Percentiles rank a stretch among this genome's conserved stretches.
Evolutionary conservation across 768 basidiomycete genomes (phyloP).

Genomic region (Cyclocybe aegerita): DNA sequence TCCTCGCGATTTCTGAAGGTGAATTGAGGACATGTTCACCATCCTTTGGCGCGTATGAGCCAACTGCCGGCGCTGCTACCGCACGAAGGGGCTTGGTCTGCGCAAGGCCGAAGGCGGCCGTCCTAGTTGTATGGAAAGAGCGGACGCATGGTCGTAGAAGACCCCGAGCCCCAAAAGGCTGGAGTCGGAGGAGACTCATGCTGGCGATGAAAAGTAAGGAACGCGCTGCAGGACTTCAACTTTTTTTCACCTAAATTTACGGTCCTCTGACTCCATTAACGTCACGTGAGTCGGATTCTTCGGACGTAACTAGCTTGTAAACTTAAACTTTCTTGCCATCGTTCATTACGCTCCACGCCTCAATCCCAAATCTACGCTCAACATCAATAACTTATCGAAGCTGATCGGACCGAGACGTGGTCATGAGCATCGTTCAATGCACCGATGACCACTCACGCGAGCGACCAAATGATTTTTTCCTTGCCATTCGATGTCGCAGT

Average conservation of each 20-base stretch:
- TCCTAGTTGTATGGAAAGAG: constrained; percentile 48
- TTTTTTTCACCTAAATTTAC: constrained; percentile 12
- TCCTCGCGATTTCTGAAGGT: constrained; percentile 91
- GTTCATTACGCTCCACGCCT: not conserved
- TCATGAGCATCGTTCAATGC: not conserved
- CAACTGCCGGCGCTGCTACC: constrained; percentile 74
- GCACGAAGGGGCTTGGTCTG: constrained; percentile 59
- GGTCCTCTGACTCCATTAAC: not conserved
- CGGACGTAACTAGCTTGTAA: not conserved
- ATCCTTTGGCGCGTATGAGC: constrained; percentile 62
- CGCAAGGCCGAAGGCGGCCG: constrained; percentile 33
- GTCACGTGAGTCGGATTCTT: not conserved
- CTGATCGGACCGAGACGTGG: not conserved
- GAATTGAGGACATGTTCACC: constrained; percentile 85
- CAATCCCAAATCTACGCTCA: not conserved
- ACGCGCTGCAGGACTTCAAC: constrained; percentile 2
- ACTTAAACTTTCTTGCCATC: not conserved
- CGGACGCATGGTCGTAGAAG: constrained; percentile 37
- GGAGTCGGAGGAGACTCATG: constrained; percentile 45
- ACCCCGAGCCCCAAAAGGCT: constrained; percentile 34
- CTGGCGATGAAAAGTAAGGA: constrained; percentile 15
- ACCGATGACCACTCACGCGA: no score
- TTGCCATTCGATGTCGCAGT: no score
- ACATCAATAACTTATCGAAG: not conserved
- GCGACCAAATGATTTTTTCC: no score